These are phyloP conservation scores for Pythium sp. DNA, from an alignment of 352 stramenopile genomes.

Conservation along the genomic window DNA sequence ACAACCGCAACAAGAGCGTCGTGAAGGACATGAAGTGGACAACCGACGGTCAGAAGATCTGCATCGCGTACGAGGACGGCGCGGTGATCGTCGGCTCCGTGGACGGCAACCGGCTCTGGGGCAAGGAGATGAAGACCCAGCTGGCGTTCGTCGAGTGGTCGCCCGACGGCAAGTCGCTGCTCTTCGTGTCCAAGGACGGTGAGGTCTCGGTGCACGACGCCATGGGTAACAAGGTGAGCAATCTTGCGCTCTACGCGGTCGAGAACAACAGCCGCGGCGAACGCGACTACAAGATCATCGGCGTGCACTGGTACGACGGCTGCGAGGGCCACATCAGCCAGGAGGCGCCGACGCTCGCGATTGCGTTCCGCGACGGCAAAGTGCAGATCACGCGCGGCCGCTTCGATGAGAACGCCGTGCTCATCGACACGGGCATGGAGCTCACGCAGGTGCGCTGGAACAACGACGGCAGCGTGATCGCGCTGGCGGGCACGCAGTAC, in stretches of 20 bases:
- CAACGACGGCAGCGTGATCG: constrained; percentile 89
- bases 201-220: constrained; percentile 86
- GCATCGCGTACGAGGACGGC: constrained; percentile 94
- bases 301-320: constrained; percentile 83
- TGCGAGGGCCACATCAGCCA: constrained; percentile 86
- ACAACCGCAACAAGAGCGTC: constrained; percentile 95
- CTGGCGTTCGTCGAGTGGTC: constrained; percentile 94
- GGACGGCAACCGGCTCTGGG: constrained; percentile 93
- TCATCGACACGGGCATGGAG: constrained; percentile 91
- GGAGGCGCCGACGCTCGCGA: constrained; percentile 87
- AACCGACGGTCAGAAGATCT: constrained; percentile 93
- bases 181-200: constrained; percentile 87
- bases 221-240: constrained; percentile 85
- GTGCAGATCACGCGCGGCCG: constrained; percentile 90
- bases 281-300: constrained; percentile 74
- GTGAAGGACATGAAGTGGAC: constrained; percentile 95
- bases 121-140: constrained; percentile 91
- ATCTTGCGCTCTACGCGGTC: constrained; percentile 76
- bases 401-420: constrained; percentile 80
- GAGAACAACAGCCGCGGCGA: constrained; percentile 38
- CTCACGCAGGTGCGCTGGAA: constrained; percentile 88
- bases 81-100: constrained; percentile 94
- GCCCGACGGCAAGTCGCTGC: constrained; percentile 84
- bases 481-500: constrained; percentile 71
- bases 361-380: constrained; percentile 89